A percentile compares a stretch with the other conserved stretches of the same genome.
These are phyloP conservation scores for Rhodomyrtus tomentosa DNA, from an alignment of 345 rosid genomes.

Conservation along the genomic window DNA sequence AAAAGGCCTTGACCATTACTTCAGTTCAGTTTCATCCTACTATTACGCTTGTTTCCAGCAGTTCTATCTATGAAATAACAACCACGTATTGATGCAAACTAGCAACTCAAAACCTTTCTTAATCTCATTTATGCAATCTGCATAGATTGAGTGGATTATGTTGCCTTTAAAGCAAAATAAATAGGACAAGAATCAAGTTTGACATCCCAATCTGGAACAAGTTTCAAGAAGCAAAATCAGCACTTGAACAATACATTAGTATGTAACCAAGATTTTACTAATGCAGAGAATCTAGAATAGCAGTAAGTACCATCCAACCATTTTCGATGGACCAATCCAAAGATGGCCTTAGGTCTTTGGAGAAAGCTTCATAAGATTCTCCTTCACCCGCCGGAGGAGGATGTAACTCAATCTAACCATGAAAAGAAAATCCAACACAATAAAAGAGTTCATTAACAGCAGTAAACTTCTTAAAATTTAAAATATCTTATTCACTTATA, in stretches of 20 bases:
- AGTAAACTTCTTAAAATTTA: neutral
- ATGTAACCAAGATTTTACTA: neutral
- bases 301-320: slow-evolving; percentile 40
- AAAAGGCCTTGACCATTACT: neutral
- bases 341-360: slow-evolving; percentile 47
- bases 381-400: slow-evolving; percentile 58
- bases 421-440: neutral
- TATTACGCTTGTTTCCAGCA: neutral
- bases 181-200: neutral
- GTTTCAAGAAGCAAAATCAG: neutral
- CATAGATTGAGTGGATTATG: neutral
- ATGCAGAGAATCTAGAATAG: slow-evolving; percentile 6
- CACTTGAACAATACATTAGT: neutral
- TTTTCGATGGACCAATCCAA: slow-evolving; percentile 40
- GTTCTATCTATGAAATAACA: neutral
- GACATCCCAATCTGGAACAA: neutral
- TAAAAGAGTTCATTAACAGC: neutral
- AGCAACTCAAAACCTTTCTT: neutral
- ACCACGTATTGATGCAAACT: neutral
- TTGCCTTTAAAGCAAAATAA: neutral
- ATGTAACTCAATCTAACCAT: slow-evolving; percentile 35
- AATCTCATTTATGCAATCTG: neutral
- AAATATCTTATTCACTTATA: neutral
- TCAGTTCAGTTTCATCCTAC: neutral
- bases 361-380: slow-evolving; percentile 18